Base-by-base conservation (phyloP, 495 filamentous ascomycete genomes). In the Antarctomyces pellizariae region DNA sequence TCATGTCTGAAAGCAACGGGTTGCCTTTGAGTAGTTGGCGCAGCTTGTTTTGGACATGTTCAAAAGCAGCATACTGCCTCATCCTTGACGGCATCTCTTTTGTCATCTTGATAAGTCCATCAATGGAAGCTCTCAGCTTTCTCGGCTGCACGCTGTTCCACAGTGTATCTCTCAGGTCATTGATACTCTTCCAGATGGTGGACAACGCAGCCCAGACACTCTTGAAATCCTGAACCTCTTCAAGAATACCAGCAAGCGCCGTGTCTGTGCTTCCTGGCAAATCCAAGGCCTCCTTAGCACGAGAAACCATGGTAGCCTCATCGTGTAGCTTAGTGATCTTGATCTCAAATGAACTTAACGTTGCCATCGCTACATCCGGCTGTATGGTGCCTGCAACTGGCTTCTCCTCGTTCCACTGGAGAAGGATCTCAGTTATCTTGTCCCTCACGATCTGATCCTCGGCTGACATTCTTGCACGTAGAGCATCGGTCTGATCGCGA, bases 51-150 rank as follows among this genome's bases (percentile, higher is more conserved):
- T 99, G 86, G 17, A 95, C 76, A 39, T 99, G 83, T 47, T 95
- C 86, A 46, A 99, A 99, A 7, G 86, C 89, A 35, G 86, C 86
- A 47, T 99, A 99, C 41, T 99, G 86, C 25, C 86, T 70, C 89
- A 95, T 99, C 23, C 86, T 70, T 47, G 78, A 90, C 0, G 86
- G 86, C 86, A 99, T 99, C 33, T 95, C 83, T 54, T 91, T 99
- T 24, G 82, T 92, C 73, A 91, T 86, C 52, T 90, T 91, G 43
- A 93, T 76, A 16, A 95, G 59, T 18, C 69, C 67, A 42, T 99
- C 86, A 25, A 99, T 66, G 9, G 77, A 71, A 31, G 75, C 64
- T 16, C 89, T 64, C 33, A 95, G 64, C 49, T 93, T 95, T 23
- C 86, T 62, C 1, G 86, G 80, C 39, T 92, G 75, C 2, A 95